phyloP scores from a whole-genome alignment of 106 monocot genomes.

The Platanthera zijinensis region DNA sequence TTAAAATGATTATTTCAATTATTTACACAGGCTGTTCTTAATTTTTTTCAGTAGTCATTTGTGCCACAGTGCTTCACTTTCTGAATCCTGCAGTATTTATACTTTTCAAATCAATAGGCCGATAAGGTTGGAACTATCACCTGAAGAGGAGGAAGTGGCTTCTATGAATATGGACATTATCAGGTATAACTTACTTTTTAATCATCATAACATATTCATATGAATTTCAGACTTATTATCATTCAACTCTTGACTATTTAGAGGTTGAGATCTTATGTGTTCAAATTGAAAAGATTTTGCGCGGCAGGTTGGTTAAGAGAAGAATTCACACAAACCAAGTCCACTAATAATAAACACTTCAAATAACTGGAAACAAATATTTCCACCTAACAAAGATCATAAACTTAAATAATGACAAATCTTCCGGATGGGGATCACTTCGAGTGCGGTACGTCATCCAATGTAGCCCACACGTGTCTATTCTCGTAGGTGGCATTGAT shows the following conservation, averaged over 20 bases:
- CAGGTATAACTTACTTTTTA: constrained; percentile 42
- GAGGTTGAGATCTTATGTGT: background rate
- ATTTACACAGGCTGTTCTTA: background rate
- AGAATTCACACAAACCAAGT: too few relatives aligned
- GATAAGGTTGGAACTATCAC: constrained; percentile 83
- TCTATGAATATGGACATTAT: constrained; percentile 77
- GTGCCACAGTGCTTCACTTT: background rate
- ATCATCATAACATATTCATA: background rate
- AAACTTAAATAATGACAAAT: too few relatives aligned
- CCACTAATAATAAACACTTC: too few relatives aligned
- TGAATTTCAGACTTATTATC: background rate
- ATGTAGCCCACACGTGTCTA: too few relatives aligned
- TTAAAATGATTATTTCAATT: constrained; percentile 3
- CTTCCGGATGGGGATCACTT: too few relatives aligned
- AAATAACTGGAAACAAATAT: too few relatives aligned
- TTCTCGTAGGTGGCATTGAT: too few relatives aligned
- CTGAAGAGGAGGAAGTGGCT: constrained; percentile 85
- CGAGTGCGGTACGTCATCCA: too few relatives aligned
- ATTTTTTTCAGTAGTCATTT: constrained; percentile 1
- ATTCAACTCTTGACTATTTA: background rate
- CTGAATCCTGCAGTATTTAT: constrained; percentile 5
- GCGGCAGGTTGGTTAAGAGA: too few relatives aligned
- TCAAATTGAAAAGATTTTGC: background rate
- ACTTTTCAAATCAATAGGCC: constrained; percentile 43
- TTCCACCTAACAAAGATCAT: too few relatives aligned